Evolutionary conservation across 768 basidiomycete genomes (phyloP), one percentile per base, ranked within the genome.

Genomic region (Dioszegia crocea): DNA sequence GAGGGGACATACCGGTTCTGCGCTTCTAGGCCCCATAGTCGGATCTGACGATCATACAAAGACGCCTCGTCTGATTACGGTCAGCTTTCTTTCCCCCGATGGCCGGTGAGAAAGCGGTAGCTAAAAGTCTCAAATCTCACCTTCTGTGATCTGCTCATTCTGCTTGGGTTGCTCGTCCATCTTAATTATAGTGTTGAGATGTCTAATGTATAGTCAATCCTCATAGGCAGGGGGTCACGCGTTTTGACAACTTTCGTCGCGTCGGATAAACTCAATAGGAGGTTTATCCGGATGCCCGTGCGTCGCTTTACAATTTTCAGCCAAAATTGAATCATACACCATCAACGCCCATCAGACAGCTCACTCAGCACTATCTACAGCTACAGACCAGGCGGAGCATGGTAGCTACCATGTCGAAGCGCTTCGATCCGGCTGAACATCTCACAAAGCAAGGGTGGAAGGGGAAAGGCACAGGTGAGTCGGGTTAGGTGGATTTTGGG

Each of bases 1-100:
- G 26, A 43, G 40, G 31, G 21, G 44, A 68, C 80, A 60, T 66
- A 89, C 92, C 88, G 84, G 78, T 96, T 91, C 76, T 99, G 96
- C 33, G 96, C 96, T 76, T 97, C 96, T 40, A 97, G 84, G 44
- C 96, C 96, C 96, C 96, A 99, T 66, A 97, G 79, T 29, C 94
- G 85, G 80, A 98, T 96, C 77, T 98, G 93, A 26, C 94, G 86
- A 76, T 98, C 96, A 76, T 98, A 96, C 24, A 96, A 82, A 14
- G 88, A 89, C n/a, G 84, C 85, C 65, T 86, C 75, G 68, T 71
- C 75, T 76, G 33, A 33, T 39, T 5, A 16, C 17, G 16, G 31
- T 67, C 60, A 58, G 56, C 52, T 19, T 26, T 27, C 29, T 5
- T 30, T 31, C 26, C 8, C 29, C 12, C 16, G 23, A 9, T 3